These are phyloP conservation scores for Talaromyces nanjingensis DNA, from an alignment of 495 filamentous ascomycete species.

Conservation along the genomic window DNA sequence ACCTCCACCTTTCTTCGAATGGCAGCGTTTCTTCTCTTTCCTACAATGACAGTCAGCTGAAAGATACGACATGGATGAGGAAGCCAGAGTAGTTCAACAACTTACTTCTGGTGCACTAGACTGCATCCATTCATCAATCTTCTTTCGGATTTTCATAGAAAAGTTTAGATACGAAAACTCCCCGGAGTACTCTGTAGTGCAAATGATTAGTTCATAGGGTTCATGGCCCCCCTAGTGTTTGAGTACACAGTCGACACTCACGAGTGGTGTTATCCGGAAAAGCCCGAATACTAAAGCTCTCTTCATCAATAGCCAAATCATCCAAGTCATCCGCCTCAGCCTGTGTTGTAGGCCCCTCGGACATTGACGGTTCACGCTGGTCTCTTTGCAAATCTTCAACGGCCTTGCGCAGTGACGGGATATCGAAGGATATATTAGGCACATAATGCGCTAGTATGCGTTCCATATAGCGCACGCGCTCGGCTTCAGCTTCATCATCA, in stretches of 20 bases:
- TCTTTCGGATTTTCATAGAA: constrained; percentile 41
- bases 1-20: constrained; percentile 43
- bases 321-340: constrained; percentile 34
- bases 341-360: constrained; percentile 26
- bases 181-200: constrained; percentile 39
- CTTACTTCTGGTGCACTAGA: constrained; percentile 35
- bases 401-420: constrained; percentile 33
- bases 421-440: constrained; percentile 36
- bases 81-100: not conserved
- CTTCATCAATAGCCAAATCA: constrained; percentile 37
- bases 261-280: constrained; percentile 42
- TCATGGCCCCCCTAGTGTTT: no score
- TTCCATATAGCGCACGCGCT: constrained; percentile 40
- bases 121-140: constrained; percentile 45
- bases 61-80: not conserved
- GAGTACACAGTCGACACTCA: constrained; percentile 13
- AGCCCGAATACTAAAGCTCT: constrained; percentile 40
- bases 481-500: constrained; percentile 37
- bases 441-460: constrained; percentile 35
- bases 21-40: constrained; percentile 34
- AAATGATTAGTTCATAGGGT: no score
- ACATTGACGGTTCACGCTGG: constrained; percentile 28
- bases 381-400: constrained; percentile 32
- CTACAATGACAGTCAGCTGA: constrained; percentile 15
- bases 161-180: constrained; percentile 48